These are phyloP conservation scores for Tagetes erecta DNA, from an alignment of 129 eudicot genomes.

Conservation along the genomic window DNA sequence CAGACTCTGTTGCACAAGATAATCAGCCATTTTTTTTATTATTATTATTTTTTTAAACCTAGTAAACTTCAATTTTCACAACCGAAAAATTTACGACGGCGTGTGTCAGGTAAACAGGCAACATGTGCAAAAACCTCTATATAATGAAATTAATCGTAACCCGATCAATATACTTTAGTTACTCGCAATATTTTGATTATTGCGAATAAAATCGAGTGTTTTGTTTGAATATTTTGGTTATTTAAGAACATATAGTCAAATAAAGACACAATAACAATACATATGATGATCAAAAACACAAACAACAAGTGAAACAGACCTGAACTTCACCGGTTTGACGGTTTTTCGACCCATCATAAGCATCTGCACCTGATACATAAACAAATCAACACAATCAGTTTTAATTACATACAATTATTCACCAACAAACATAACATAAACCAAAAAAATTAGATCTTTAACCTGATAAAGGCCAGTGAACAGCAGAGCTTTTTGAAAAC, in stretches of 20 bases:
- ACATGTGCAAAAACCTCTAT: constrained; percentile 10
- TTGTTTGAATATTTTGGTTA: background rate
- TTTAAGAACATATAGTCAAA: constrained; percentile 2
- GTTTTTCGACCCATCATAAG: constrained; percentile 32
- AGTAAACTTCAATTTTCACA: too few species aligned
- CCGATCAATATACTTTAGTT: constrained; percentile 12
- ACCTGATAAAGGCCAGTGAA: constrained; percentile 51
- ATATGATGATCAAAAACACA: constrained; percentile 2
- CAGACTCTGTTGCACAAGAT: constrained; percentile 51
- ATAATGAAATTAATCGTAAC: background rate
- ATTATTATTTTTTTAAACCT: too few species aligned
- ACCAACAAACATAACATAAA: constrained; percentile 25
- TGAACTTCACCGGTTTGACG: constrained; percentile 54
- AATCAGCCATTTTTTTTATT: constrained; percentile 26
- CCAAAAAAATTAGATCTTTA: constrained; percentile 31
- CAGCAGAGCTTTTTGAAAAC: constrained; percentile 41
- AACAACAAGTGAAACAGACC: constrained; percentile 36
- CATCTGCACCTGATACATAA: constrained; percentile 33
- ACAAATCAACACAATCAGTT: constrained; percentile 24
- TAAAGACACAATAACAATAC: background rate
- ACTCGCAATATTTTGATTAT: background rate
- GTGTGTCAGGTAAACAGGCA: too few species aligned
- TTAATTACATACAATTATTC: background rate
- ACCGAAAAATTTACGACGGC: too few species aligned
- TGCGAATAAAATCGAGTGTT: background rate